Conservation (phyloP, 1,284 basidiomycete species). For the Neotropicomus parvogracilis region DNA sequence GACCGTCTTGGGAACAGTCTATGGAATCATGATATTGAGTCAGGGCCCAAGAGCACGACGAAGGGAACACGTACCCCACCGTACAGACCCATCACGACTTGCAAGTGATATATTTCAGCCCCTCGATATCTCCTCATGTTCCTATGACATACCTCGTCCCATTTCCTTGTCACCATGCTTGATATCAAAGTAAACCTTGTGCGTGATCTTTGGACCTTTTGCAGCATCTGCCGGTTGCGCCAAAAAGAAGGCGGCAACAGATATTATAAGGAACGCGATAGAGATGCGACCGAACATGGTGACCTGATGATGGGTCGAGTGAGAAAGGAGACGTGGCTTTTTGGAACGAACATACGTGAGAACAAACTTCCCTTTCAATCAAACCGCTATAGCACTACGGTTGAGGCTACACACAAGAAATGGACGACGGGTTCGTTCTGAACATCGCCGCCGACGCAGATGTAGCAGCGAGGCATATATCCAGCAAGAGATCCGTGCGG, state of each 20-base stretch:
- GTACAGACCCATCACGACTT: conserved; percentile 83
- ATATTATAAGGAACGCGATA: conserved; percentile 58
- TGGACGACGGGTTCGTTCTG: conserved; percentile 70
- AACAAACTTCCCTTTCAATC: conserved; percentile 24
- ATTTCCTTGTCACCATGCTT: conserved; percentile 81
- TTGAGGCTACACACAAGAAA: no score
- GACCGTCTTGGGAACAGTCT: conserved; percentile 96
- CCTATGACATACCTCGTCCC: conserved; percentile 59
- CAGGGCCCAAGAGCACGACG: not conserved
- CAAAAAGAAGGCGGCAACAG: conserved; percentile 67
- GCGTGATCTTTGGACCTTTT: conserved; percentile 80
- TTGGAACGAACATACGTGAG: conserved; percentile 15
- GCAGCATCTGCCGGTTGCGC: conserved; percentile 67
- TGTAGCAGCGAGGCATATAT: conserved; percentile 26
- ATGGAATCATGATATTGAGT: conserved; percentile 14
- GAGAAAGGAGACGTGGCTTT: conserved; percentile 26
- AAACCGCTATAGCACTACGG: not conserved
- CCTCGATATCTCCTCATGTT: conserved; percentile 2
- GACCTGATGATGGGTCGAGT: not conserved
- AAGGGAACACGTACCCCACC: conserved; percentile 53
- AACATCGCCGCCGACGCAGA: conserved; percentile 53
- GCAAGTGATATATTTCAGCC: conserved; percentile 6
- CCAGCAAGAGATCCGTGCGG: conserved; percentile 65
- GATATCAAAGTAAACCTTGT: conserved; percentile 93
- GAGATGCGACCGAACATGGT: conserved; percentile 60